A percentile compares a stretch with the other conserved stretches of the same genome.
Conservation (phyloP, 148 eudicot genomes). For the Tetragonia tetragonoides region DNA sequence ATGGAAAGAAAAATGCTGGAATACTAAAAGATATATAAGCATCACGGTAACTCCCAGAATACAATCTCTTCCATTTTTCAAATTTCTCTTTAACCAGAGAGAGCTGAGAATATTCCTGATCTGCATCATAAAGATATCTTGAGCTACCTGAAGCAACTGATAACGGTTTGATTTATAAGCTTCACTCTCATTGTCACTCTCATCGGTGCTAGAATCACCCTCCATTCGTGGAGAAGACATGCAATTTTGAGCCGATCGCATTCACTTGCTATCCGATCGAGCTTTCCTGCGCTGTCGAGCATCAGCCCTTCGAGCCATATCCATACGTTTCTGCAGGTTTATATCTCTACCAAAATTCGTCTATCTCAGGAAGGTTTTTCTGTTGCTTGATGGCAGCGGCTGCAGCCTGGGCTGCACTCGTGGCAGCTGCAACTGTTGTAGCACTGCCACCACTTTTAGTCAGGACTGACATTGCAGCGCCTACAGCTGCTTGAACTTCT, state of each 20-base stretch:
- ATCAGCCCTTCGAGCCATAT: conserved; percentile 62
- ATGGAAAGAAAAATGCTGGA: conserved; percentile 91
- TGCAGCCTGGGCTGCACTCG: conserved; percentile 73
- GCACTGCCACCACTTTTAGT: conserved; percentile 51
- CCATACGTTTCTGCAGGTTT: conserved; percentile 74
- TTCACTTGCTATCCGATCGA: conserved; percentile 60
- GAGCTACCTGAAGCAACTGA: conserved; percentile 73
- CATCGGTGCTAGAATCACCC: conserved; percentile 99
- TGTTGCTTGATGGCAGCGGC: conserved; percentile 45
- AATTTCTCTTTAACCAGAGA: conserved; percentile 67
- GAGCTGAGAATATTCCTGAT: conserved; percentile 78
- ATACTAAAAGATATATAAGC: conserved; percentile 86
- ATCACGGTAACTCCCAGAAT: conserved; percentile 67
- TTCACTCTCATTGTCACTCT: conserved; percentile 74
- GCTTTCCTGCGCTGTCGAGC: conserved; percentile 63
- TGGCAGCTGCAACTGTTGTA: conserved; percentile 51
- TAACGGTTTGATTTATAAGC: conserved; percentile 73
- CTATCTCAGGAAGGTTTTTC: conserved; percentile 60
- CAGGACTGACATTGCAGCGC: conserved; percentile 65
- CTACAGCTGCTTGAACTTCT: conserved; percentile 79
- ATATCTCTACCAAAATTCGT: conserved; percentile 80
- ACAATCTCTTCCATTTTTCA: conserved; percentile 78
- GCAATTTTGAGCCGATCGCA: conserved; percentile 42
- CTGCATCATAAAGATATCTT: conserved; percentile 74
- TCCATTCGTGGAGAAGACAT: conserved; percentile 56